Evolutionary conservation across 495 filamentous ascomycete species (phyloP), one percentile per base, ranked within the genome.

Genomic region (Hypomontagnella monticulosa): DNA sequence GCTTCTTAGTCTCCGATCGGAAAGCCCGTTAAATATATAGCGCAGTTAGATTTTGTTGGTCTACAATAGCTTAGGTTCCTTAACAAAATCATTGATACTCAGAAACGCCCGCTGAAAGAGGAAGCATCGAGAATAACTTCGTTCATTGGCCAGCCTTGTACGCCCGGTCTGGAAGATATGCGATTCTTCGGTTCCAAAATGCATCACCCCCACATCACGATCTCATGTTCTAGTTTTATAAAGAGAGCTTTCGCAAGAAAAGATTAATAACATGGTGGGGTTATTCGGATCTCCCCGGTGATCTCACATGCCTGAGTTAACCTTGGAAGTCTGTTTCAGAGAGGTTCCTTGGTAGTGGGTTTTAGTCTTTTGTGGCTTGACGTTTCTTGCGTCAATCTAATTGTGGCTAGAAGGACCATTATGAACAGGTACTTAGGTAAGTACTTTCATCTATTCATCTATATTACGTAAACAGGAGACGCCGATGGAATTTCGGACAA

Each of bases 131-230:
- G 56, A 70, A 70, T 67, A 36, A 37, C 52, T 70, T 60, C 67
- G 32, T 27, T 65, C 57, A 73, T 71, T 70, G 67, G 63, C 34
- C 50, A 55, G 67, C 37, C 38, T 49, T 66, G 46, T 65, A 43
- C 27, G 55, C 9, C 37, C 47, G 12, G 12, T 23, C n/a, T 58
- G 32, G 32, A 58, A 27, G 53, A 52, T 43, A 61, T 57, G 57
- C 46, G 56, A 44, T 33, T 38, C 32, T 19, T 63, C 12, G 34
- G 59, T 66, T 63, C 32, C 66, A 67, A 47, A 34, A 55, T 63
- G 63, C 54, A 44, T 67, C 63, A 20, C 59, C 56, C 59, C 57
- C 61, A 61, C 61, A 41, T 54, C 57, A 57, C 47, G 46, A 61
- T 30, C 46, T 54, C 38, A 43, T 15, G 44, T 50, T 50, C 20